Conservation (phyloP, 2,329 filamentous ascomycete genomes). For the Didymella glomerata region DNA sequence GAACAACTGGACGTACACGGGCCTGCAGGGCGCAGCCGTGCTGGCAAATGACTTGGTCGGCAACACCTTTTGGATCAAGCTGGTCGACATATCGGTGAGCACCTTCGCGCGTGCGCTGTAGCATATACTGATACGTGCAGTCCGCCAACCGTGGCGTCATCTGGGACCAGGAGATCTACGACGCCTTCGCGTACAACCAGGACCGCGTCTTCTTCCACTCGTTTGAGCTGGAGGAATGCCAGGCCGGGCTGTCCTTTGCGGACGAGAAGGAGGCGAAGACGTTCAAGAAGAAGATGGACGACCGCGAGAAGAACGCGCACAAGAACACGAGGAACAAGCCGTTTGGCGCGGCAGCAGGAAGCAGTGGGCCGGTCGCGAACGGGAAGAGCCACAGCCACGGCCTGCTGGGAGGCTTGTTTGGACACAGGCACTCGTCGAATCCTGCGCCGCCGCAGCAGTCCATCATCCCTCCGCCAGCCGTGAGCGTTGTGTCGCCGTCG, state of each 20-base stretch:
- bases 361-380: slow-evolving; percentile 35
- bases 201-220: slow-evolving; percentile 98
- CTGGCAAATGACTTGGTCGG: slow-evolving; percentile 94
- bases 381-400: slow-evolving; percentile 54
- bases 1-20: slow-evolving; percentile 91
- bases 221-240: slow-evolving; percentile 92
- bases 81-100: slow-evolving; percentile 92
- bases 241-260: slow-evolving; percentile 88
- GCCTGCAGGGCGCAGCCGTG: slow-evolving; percentile 88
- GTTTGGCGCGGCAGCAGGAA: slow-evolving; percentile 62
- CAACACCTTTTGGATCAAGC: slow-evolving; percentile 95
- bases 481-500: slow-evolving; percentile 51
- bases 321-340: slow-evolving; percentile 83
- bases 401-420: slow-evolving; percentile 61
- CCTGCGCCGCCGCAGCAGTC: slow-evolving; percentile 56
- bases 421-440: slow-evolving; percentile 58
- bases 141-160: slow-evolving; percentile 43
- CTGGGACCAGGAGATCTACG: slow-evolving; percentile 85
- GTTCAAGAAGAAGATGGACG: slow-evolving; percentile 97
- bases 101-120: too few relatives aligned
- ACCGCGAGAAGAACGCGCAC: slow-evolving; percentile 93
- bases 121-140: slow-evolving; percentile 55
- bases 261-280: slow-evolving; percentile 98
- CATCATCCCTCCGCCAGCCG: slow-evolving; percentile 60
- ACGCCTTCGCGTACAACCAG: slow-evolving; percentile 93